Evolutionary conservation across 1,284 basidiomycete species (phyloP), one percentile per base, ranked within the genome.

Genomic region (Papiliotrema terrestris): DNA sequence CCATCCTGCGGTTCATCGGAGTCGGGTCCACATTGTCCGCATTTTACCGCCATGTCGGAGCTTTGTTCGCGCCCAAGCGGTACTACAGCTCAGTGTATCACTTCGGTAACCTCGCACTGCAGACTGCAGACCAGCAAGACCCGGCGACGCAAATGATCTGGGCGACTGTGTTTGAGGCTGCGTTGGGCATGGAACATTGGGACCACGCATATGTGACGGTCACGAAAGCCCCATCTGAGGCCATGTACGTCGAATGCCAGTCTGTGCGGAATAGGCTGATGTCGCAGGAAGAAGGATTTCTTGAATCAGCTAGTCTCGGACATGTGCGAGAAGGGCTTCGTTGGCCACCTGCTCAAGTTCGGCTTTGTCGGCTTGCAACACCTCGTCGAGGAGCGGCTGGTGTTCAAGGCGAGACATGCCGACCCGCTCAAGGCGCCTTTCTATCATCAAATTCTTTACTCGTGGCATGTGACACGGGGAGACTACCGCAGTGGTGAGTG

Each of bases 381-480:
- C 54, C 90, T 96, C 69, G 88, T 98, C 25, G 93, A 97, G 78
- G 85, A 84, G 51, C 86, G 88, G 19, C 80, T 99, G 46, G 84
- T 88, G 41, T 98, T 96, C 81, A 96, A 97, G 76, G 91, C 92
- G 11, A 84, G 94, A 58, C 96, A 98, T 74, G 88, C 87, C 20
- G 90, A 98, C 78, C 92, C 95, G 45, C 83, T 90, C 50, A 79
- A 86, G 42, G 82, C 81, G 43, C 94, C 94, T 0, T 88, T 87
- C 70, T 98, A 97, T 80, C 89, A 92, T 49, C 83, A 86, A 63
- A 89, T 98, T 55, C 78, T 98, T n/a, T 97, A 98, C 78, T 87
- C 91, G 47, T 98, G 93, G 89, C 88, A 91, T 73, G 84, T 88
- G 60, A 82, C 83, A 51, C 81, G 89, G 72, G 89, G 89, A 35